phyloP scores from a whole-genome alignment of 2,329 filamentous ascomycete species.

The Incumbomyces delicatus region DNA sequence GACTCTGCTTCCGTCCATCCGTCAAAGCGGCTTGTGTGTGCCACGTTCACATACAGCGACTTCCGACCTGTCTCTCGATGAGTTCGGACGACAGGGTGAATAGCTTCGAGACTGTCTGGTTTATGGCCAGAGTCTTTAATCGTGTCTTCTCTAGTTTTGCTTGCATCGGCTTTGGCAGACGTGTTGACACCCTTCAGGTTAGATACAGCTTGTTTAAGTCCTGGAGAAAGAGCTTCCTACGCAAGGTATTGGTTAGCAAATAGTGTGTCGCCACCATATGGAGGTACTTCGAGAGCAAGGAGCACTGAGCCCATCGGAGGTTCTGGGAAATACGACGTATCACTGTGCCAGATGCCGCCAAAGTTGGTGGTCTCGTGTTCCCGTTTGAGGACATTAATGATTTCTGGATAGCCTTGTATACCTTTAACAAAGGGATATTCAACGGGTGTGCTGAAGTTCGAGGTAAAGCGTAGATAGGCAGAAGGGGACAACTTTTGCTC shows the following conservation, averaged over 20 bases:
- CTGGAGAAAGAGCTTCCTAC: constrained; percentile 25
- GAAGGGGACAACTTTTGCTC: constrained; percentile 13
- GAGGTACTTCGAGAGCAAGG: constrained; percentile 16
- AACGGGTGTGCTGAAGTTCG: constrained; percentile 16
- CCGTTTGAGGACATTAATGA: constrained; percentile 18
- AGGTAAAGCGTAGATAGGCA: constrained; percentile 12
- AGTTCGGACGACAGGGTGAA: constrained; percentile 26
- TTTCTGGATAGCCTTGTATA: constrained; percentile 15
- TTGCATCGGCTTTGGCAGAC: constrained; percentile 16
- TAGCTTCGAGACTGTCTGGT: constrained; percentile 16
- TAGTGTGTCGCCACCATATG: constrained; percentile 25
- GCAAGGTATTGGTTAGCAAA: constrained; percentile 23
- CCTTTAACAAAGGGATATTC: constrained; percentile 19
- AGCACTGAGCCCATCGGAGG: constrained; percentile 17
- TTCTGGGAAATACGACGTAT: constrained; percentile 16
- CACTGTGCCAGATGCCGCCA: constrained; percentile 19
- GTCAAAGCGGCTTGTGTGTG: constrained; percentile 24
- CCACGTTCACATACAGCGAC: constrained; percentile 27
- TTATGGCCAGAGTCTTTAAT: constrained; percentile 16
- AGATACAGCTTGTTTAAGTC: constrained; percentile 22
- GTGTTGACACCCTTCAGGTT: constrained; percentile 21
- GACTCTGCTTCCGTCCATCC: constrained; percentile 22
- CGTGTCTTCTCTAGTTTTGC: constrained; percentile 23
- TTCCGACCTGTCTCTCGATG: constrained; percentile 28
- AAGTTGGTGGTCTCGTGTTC: constrained; percentile 18